These are phyloP conservation scores for Corrigiola litoralis DNA, from an alignment of 179 eudicot genomes.

Conservation along the genomic window DNA sequence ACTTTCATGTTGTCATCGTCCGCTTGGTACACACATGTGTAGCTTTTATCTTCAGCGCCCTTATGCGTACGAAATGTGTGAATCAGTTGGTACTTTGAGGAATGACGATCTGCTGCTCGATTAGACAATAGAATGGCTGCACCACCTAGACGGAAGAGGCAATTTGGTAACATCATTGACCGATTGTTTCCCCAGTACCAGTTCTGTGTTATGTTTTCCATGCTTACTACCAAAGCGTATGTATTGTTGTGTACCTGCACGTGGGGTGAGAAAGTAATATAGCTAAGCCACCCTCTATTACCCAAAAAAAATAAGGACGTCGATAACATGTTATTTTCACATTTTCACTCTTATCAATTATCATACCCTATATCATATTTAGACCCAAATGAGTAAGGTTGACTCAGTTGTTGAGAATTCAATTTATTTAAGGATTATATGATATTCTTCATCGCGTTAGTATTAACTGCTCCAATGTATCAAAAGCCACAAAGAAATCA, in stretches of 20 bases:
- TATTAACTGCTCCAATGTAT: too few species aligned
- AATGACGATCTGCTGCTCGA: conserved; percentile 14
- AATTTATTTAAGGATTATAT: too few species aligned
- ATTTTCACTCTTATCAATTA: too few species aligned
- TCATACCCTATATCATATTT: too few species aligned
- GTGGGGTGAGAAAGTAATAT: neutral
- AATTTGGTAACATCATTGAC: conserved; percentile 32
- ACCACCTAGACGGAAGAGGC: conserved; percentile 35
- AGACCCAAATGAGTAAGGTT: too few species aligned
- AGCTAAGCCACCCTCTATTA: too few species aligned
- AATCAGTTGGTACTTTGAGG: conserved; percentile 32
- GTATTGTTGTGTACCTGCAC: conserved; percentile 27
- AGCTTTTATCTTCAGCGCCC: conserved; percentile 29
- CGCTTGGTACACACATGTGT: conserved; percentile 30
- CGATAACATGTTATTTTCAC: too few species aligned
- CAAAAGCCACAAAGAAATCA: too few species aligned
- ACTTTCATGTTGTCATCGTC: conserved; percentile 22
- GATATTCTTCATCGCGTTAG: too few species aligned
- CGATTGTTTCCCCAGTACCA: conserved; percentile 37
- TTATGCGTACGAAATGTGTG: conserved; percentile 36
- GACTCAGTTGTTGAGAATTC: too few species aligned
- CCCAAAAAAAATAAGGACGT: too few species aligned
- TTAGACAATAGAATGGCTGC: conserved; percentile 35
- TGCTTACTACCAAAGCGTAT: conserved; percentile 36
- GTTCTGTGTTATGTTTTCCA: conserved; percentile 37